Base-by-base conservation (phyloP, 1,284 basidiomycete species). In the Fomitopsis pinicola region DNA sequence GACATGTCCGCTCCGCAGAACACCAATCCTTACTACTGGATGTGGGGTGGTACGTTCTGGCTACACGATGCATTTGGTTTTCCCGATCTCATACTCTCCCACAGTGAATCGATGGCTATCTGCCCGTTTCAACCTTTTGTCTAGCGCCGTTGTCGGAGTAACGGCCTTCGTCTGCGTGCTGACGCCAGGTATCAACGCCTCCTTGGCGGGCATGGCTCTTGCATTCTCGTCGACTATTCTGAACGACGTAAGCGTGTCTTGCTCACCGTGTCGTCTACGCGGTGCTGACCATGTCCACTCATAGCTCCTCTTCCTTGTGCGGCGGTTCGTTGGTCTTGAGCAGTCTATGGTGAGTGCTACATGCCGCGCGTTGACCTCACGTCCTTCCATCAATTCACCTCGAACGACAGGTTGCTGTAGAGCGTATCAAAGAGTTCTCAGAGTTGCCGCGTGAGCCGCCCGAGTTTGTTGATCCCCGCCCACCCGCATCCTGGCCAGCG, bases 371-470 rank as follows among this genome's bases (percentile, higher is more conserved):
- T 1, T 33, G 30, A 30, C 44, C 14, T 36, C 59, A 15, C 28
- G 57, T 58, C 22, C 59, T 10, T 6, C 2, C 28, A 9, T 35
- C 66, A 36, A 30, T 42, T 57, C 26, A 19, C 30, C 12, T 30
- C 53, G 45, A n/a, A 55, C 53, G 19, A 44, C 63, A 91, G 89
- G 89, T 97, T 63, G 94, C 93, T 15, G 79, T 98, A 54, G 96
- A 98, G 74, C 88, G 95, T 48, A 85, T 97, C 71, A 93, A 93
- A 71, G 93, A 95, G 72, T 97, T 94, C 73, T 90, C 92, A 1
- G 92, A 95, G 68, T 77, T 97, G 26, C 74, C 80, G 50, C 82
- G 83, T 52, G 94, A 96, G 76, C 82, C 87, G 12, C 81, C 92
- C 2, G 94, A 96, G 72, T 89, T 89, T 67, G 73, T 92, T 42